phyloP scores from a whole-genome alignment of 768 basidiomycete species.

The Chalciporus pseudorubinellus region DNA sequence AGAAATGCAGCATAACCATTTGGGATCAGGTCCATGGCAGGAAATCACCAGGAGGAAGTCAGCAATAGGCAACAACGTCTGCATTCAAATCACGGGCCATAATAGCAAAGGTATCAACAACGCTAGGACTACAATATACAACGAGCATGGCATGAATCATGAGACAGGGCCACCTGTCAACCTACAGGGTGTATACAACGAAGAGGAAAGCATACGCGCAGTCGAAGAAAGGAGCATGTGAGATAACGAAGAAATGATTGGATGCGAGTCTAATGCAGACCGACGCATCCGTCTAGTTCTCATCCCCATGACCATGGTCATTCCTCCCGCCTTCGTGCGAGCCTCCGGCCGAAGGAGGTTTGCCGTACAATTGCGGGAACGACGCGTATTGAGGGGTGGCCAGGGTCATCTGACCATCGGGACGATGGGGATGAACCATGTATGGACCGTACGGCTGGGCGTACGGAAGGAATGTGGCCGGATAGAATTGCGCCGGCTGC shows the following conservation, averaged over 20 bases:
- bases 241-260: conserved; percentile 15
- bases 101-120: conserved; percentile 31
- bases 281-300: conserved; percentile 28
- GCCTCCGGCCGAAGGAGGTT: conserved; percentile 37
- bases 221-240: conserved; percentile 12
- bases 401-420: conserved; percentile 39
- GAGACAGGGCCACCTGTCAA: conserved; percentile 19
- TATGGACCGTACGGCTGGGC: conserved; percentile 50
- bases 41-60: too few species aligned
- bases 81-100: conserved; percentile 17
- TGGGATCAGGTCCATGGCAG: too few species aligned
- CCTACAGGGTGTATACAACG: conserved; percentile 30
- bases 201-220: conserved; percentile 17
- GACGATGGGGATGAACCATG: conserved; percentile 43
- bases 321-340: conserved; percentile 29
- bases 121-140: conserved; percentile 29
- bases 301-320: conserved; percentile 30
- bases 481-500: conserved; percentile 44
- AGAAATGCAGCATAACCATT: not conserved
- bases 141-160: conserved; percentile 20
- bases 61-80: conserved; percentile 21
- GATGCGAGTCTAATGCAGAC: conserved; percentile 16
- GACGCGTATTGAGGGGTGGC: conserved; percentile 38
- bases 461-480: conserved; percentile 46
- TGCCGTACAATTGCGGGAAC: conserved; percentile 38